Evolutionary conservation across 805 yeast species (phyloP), one percentile per base, ranked within the genome.

Genomic region (Wickerhamomyces bisporus): DNA sequence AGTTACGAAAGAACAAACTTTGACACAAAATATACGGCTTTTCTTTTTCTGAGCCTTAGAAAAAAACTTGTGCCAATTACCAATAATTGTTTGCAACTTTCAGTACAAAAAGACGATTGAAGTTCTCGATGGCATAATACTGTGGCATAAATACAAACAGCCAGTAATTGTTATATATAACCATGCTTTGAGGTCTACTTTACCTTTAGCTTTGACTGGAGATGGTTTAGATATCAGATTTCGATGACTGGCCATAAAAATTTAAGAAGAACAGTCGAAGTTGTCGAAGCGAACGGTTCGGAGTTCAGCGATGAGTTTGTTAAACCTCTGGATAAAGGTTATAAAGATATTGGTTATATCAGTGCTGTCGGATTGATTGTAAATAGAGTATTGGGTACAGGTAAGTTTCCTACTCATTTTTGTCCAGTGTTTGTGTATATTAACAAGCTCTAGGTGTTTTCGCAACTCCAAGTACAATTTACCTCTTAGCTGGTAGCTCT

Each of bases 301-400:
- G 31, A 30, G 13, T 28, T 25, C 9, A 32, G 43, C 6, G 62
- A 60, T 25, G 58, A 53, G 26, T 60, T 54, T 27, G 57, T 52
- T 8, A 60, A 60, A n/a, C 64, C 65, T 31, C 34, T 61, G 28
- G 73, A 68, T 39, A 53, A 60, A 47, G 70, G 70, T 40, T 56
- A 61, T 30, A 68, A 66, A 41, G 62, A 67, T 31, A 47, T 76
- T 26, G 81, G 81, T 36, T 55, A 73, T 32, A 35, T 73, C 26
- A 75, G 81, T 31, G 84, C 88, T 38, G 70, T 80, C 37, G 81
- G 82, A 36, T 62, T 80, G 40, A 75, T 80, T 40, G 66, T 81
- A 49, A 81, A 80, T 46, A 76, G 88, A 47, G 75, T 82, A 65
- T 68, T 82, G 31, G 89, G 89, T 45, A 81, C 88, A 0, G 88